Conservation (phyloP, 192 early-diverging fungal genomes). For the Coemansia sp. region DNA sequence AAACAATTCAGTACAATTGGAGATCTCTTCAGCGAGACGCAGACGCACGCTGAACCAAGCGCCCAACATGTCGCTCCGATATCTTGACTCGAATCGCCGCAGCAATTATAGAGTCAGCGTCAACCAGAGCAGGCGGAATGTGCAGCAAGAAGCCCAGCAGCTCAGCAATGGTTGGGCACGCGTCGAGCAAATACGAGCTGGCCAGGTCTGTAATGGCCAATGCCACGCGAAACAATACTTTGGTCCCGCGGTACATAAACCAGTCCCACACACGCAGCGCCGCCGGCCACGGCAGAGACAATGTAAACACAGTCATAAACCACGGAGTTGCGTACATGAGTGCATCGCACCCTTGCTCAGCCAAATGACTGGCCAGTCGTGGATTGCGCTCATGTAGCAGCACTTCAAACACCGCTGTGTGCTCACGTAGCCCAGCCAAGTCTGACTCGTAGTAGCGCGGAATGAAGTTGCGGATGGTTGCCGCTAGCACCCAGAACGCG, state of each 20-base stretch:
- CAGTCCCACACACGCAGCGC: slow-evolving; percentile 92
- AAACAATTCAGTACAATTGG: background rate
- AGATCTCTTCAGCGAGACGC: background rate
- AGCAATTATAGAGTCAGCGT: slow-evolving; percentile 63
- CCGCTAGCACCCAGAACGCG: slow-evolving; percentile 84
- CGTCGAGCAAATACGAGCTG: slow-evolving; percentile 63
- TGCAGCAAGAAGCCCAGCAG: slow-evolving; percentile 74
- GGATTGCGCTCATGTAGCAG: slow-evolving; percentile 69
- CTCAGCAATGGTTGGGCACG: slow-evolving; percentile 77
- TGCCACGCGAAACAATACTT: slow-evolving; percentile 79
- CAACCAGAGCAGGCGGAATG: slow-evolving; percentile 61
- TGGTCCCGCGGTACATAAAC: slow-evolving; percentile 75
- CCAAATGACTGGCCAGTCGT: slow-evolving; percentile 68
- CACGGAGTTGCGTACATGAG: slow-evolving; percentile 92
- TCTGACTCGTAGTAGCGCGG: slow-evolving; percentile 77
- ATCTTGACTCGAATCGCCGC: slow-evolving; percentile 71
- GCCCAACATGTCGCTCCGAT: slow-evolving; percentile 56
- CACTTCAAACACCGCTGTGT: slow-evolving; percentile 80
- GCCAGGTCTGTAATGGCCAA: slow-evolving; percentile 71
- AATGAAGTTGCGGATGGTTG: slow-evolving; percentile 70
- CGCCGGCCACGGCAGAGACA: slow-evolving; percentile 82
- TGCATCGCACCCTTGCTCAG: slow-evolving; percentile 71
- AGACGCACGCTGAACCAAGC: slow-evolving; percentile 37
- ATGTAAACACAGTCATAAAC: slow-evolving; percentile 91
- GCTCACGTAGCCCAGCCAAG: slow-evolving; percentile 72